phyloP scores from a whole-genome alignment of 2,329 filamentous ascomycete genomes.

The Apiospora malaysiana region DNA sequence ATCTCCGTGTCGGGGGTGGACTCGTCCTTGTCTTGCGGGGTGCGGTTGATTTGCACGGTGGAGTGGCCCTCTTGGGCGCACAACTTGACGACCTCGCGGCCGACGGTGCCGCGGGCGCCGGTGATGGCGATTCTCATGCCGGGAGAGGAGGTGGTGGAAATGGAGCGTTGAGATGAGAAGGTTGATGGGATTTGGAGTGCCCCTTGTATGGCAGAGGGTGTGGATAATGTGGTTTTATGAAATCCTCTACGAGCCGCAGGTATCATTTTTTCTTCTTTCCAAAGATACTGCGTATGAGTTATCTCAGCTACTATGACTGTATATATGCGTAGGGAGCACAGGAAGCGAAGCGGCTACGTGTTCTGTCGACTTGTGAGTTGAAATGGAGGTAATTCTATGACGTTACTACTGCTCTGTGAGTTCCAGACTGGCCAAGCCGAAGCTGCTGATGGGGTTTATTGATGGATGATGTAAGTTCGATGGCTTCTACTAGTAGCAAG shows the following conservation, averaged over 20 bases:
- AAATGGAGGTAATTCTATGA: neutral
- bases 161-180: neutral
- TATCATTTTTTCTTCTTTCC: neutral
- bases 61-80: constrained; percentile 39
- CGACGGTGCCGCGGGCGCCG: constrained; percentile 42
- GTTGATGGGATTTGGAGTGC: neutral
- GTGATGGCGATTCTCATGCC: constrained; percentile 48
- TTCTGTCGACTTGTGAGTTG: constrained; percentile 1
- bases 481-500: too few species aligned
- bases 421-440: neutral
- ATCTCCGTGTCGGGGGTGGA: constrained; percentile 39
- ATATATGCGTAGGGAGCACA: neutral
- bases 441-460: neutral
- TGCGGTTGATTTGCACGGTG: constrained; percentile 43
- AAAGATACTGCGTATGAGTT: neutral
- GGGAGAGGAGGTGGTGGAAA: neutral
- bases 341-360: neutral
- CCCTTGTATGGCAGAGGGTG: neutral
- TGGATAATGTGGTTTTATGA: neutral
- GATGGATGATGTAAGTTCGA: neutral
- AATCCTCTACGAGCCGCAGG: neutral
- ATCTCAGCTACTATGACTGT: neutral
- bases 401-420: neutral
- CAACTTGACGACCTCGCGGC: constrained; percentile 37
- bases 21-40: constrained; percentile 36